Conservation (phyloP, 106 monocot species). For the Acanthochlamys bracteata region DNA sequence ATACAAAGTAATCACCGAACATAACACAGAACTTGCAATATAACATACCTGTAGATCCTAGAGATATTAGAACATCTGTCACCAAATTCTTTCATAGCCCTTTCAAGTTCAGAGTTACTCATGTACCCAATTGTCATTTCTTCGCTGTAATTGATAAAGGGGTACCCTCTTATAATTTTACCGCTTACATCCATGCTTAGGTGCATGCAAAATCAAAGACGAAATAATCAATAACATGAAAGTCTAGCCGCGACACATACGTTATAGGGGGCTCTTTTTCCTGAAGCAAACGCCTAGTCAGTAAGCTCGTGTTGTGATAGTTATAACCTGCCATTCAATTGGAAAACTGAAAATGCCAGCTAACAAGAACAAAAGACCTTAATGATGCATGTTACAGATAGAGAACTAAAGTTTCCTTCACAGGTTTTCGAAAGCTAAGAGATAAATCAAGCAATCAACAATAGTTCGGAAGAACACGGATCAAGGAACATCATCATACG, state of each 20-base stretch:
- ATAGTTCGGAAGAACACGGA: too few species aligned
- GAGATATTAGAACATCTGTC: slow-evolving; percentile 72
- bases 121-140: slow-evolving; percentile 51
- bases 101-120: slow-evolving; percentile 76
- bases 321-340: slow-evolving; percentile 3
- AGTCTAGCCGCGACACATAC: slow-evolving; percentile 17
- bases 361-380: neutral
- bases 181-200: too few species aligned
- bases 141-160: slow-evolving; percentile 24
- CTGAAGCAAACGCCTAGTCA: slow-evolving; percentile 16
- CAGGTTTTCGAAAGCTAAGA: too few species aligned
- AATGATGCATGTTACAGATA: neutral
- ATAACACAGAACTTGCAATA: neutral
- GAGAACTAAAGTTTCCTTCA: too few species aligned
- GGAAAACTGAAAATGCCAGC: neutral
- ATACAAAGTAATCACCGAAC: neutral
- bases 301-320: neutral
- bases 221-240: neutral
- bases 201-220: too few species aligned
- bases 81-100: slow-evolving; percentile 48
- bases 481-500: too few species aligned
- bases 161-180: neutral
- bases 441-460: too few species aligned
- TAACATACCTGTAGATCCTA: slow-evolving; percentile 59
- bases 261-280: slow-evolving; percentile 14